Percentiles rank a stretch among this genome's conserved stretches.
Evolutionary conservation across 768 basidiomycete species (phyloP).

Genomic region (Boletus fagicola): DNA sequence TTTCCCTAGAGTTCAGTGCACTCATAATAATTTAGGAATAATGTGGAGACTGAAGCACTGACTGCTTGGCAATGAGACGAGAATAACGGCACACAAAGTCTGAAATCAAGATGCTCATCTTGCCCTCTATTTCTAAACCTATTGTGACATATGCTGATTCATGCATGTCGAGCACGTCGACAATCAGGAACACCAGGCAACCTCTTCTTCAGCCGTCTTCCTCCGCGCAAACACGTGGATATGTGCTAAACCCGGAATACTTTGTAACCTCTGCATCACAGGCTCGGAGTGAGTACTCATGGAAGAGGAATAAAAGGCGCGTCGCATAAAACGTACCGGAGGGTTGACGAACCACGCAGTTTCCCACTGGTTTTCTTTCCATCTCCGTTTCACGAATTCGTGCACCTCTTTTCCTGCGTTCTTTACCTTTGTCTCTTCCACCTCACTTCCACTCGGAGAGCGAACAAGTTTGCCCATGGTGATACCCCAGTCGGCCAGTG

Average conservation of each 20-base stretch:
- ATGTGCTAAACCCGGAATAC: constrained; percentile 77
- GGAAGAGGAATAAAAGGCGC: background rate
- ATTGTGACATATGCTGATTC: background rate
- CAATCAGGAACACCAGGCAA: constrained; percentile 14
- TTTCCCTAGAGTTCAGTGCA: background rate
- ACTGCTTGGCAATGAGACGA: background rate
- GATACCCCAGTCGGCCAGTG: constrained; percentile 68
- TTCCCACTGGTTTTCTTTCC: constrained; percentile 79
- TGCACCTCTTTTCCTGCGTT: constrained; percentile 58
- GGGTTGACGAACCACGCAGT: constrained; percentile 93
- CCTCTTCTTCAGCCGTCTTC: constrained; percentile 36
- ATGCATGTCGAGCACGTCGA: background rate
- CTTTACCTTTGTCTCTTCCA: constrained; percentile 51
- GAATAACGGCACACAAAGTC: background rate
- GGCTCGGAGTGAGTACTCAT: background rate
- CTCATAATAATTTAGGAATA: background rate
- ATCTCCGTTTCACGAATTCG: constrained; percentile 60
- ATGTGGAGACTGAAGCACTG: background rate
- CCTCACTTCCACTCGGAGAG: constrained; percentile 48
- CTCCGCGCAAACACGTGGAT: constrained; percentile 81
- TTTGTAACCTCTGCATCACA: constrained; percentile 65
- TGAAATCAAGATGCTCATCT: background rate
- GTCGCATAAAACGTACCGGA: constrained; percentile 48
- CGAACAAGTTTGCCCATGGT: constrained; percentile 59
- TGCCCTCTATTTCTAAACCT: constrained; percentile 6